phyloP scores from a whole-genome alignment of 2,329 filamentous ascomycete species.

The Claviceps humidiphila region DNA sequence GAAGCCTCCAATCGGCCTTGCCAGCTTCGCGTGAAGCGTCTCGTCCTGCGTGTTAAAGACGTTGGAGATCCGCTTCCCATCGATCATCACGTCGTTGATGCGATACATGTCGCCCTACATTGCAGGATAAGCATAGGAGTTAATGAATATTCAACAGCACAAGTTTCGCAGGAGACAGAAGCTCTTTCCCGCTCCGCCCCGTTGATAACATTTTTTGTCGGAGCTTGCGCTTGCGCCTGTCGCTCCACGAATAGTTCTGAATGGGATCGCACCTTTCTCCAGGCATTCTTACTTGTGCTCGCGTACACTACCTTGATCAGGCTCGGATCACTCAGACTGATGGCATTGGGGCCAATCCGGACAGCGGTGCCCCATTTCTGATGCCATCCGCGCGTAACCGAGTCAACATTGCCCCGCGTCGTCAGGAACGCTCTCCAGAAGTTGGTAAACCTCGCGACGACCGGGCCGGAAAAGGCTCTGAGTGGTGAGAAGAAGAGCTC shows the following conservation, averaged over 20 bases:
- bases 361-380: conserved; percentile 9
- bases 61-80: conserved; percentile 9
- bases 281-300: conserved; percentile 7
- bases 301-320: conserved; percentile 10
- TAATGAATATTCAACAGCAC: too few species aligned
- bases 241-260: too few species aligned
- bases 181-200: too few species aligned
- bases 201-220: too few species aligned
- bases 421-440: conserved; percentile 7
- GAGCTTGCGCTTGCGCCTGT: too few species aligned
- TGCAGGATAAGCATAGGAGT: not conserved
- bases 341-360: conserved; percentile 8
- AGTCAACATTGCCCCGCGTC: conserved; percentile 5
- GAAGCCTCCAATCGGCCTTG: conserved; percentile 8
- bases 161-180: too few species aligned
- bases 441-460: conserved; percentile 8
- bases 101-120: conserved; percentile 10
- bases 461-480: conserved; percentile 6
- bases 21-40: conserved; percentile 8
- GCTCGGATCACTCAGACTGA: conserved; percentile 9
- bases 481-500: conserved; percentile 7
- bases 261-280: conserved; percentile 7
- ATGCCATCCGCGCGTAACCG: conserved; percentile 6
- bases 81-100: conserved; percentile 8
- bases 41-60: conserved; percentile 11